Conservation (phyloP, 2,329 filamentous ascomycete genomes). For the Microcyclosporella mali region DNA sequence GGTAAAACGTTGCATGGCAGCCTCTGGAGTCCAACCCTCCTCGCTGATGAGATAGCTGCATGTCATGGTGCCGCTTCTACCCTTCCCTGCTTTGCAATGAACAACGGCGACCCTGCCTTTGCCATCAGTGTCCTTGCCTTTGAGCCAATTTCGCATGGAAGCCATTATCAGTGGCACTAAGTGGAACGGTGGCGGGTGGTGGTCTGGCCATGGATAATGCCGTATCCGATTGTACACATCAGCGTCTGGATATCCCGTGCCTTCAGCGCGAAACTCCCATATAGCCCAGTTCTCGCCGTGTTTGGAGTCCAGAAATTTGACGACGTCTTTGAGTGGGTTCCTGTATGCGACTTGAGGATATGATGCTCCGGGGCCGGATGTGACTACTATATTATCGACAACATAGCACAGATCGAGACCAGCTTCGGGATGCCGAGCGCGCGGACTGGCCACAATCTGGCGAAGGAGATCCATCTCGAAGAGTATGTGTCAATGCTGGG, state of each 20-base stretch:
- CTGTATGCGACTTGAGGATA: slow-evolving; percentile 91
- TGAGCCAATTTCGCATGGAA: slow-evolving; percentile 85
- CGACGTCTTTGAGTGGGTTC: slow-evolving; percentile 81
- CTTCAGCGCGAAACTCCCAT: slow-evolving; percentile 96
- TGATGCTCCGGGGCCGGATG: slow-evolving; percentile 81
- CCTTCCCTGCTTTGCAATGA: slow-evolving; percentile 96
- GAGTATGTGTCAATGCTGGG: slow-evolving; percentile 1
- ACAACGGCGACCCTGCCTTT: slow-evolving; percentile 71
- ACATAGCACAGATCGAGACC: slow-evolving; percentile 94
- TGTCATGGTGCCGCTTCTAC: slow-evolving; percentile 78
- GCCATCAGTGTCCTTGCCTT: slow-evolving; percentile 42
- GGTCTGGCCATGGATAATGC: slow-evolving; percentile 95
- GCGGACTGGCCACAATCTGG: slow-evolving; percentile 84
- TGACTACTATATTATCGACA: slow-evolving; percentile 68
- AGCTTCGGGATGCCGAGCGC: slow-evolving; percentile 76
- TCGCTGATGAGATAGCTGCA: slow-evolving; percentile 89
- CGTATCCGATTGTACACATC: slow-evolving; percentile 79
- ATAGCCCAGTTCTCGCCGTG: slow-evolving; percentile 85
- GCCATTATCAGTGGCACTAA: slow-evolving; percentile 84
- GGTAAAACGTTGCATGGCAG: slow-evolving; percentile 65
- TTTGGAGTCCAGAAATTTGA: slow-evolving; percentile 78
- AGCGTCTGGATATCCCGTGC: slow-evolving; percentile 87
- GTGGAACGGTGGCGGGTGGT: slow-evolving; percentile 89
- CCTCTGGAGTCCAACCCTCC: slow-evolving; percentile 61
- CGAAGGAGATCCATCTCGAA: slow-evolving; percentile 54